These are phyloP conservation scores for Sideroxylon spinosum DNA, from an alignment of 179 eudicot genomes.

Conservation along the genomic window DNA sequence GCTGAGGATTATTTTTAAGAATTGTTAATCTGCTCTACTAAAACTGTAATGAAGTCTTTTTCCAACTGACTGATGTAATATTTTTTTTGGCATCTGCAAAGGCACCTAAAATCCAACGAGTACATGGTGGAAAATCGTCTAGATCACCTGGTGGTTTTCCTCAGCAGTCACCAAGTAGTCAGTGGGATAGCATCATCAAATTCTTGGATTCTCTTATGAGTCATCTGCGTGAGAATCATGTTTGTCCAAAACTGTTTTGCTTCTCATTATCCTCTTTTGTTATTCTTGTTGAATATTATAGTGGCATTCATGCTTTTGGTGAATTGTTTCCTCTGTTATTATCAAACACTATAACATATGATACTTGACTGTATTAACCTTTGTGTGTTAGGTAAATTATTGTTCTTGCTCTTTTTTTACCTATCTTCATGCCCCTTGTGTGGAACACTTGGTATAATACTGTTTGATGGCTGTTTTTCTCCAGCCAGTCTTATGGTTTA, in stretches of 20 bases:
- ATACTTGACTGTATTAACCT: not conserved
- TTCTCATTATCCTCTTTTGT: not conserved
- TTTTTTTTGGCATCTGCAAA: slow-evolving; percentile 18
- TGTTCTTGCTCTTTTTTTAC: no score
- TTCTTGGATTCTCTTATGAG: slow-evolving; percentile 90
- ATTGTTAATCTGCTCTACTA: not conserved
- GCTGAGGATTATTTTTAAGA: not conserved
- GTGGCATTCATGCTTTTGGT: no score
- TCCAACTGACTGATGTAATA: not conserved
- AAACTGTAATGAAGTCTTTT: not conserved
- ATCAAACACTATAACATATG: no score
- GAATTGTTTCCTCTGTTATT: no score
- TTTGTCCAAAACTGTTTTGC: slow-evolving; percentile 26
- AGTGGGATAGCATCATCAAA: slow-evolving; percentile 92
- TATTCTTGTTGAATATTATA: not conserved
- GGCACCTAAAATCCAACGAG: slow-evolving; percentile 87
- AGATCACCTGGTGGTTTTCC: slow-evolving; percentile 74
- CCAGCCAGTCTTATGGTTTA: not conserved
- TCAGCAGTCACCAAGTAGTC: slow-evolving; percentile 61
- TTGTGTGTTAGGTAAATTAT: not conserved
- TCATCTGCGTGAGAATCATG: slow-evolving; percentile 77
- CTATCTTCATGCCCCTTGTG: not conserved
- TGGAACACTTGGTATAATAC: not conserved
- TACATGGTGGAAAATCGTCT: slow-evolving; percentile 70
- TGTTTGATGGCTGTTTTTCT: not conserved